These are phyloP conservation scores for Diplodia intermedia DNA, from an alignment of 2,329 filamentous ascomycete genomes.

Conservation along the genomic window DNA sequence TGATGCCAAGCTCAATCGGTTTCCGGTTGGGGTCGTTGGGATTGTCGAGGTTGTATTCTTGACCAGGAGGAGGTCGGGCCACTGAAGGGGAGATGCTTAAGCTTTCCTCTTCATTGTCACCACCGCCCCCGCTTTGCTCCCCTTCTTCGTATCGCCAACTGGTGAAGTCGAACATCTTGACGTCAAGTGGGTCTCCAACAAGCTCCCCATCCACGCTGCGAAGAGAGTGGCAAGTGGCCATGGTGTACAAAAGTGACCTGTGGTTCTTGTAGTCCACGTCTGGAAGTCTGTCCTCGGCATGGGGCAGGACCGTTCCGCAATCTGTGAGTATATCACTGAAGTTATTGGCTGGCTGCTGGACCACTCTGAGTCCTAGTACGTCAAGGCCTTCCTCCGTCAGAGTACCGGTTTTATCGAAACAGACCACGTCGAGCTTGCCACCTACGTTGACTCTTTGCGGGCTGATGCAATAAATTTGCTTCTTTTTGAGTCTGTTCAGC, in stretches of 20 bases:
- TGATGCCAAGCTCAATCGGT: conserved; percentile 83
- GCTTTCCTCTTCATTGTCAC: conserved; percentile 78
- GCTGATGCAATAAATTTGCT: conserved; percentile 96
- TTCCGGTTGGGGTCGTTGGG: conserved; percentile 53
- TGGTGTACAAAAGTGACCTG: conserved; percentile 82
- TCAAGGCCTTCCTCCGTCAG: conserved; percentile 95
- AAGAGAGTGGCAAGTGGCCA: conserved; percentile 96
- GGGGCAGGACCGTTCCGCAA: conserved; percentile 64
- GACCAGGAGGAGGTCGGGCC: conserved; percentile 75
- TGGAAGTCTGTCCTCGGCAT: conserved; percentile 63
- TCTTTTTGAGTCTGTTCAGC: conserved; percentile 80
- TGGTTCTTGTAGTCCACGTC: conserved; percentile 66
- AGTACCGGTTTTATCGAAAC: conserved; percentile 99
- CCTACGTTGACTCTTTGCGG: conserved; percentile 96
- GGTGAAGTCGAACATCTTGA: conserved; percentile 99
- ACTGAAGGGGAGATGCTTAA: conserved; percentile 83
- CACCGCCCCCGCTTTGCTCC: conserved; percentile 68
- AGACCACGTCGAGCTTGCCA: conserved; percentile 93
- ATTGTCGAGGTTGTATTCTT: conserved; percentile 65
- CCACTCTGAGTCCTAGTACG: conserved; percentile 85
- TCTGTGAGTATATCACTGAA: conserved; percentile 81
- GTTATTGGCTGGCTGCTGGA: conserved; percentile 65
- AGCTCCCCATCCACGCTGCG: conserved; percentile 86
- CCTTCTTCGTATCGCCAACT: conserved; percentile 92
- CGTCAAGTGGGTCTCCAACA: conserved; percentile 89